phyloP scores from a whole-genome alignment of 106 monocot genomes.

The Phalaenopsis equestris region DNA sequence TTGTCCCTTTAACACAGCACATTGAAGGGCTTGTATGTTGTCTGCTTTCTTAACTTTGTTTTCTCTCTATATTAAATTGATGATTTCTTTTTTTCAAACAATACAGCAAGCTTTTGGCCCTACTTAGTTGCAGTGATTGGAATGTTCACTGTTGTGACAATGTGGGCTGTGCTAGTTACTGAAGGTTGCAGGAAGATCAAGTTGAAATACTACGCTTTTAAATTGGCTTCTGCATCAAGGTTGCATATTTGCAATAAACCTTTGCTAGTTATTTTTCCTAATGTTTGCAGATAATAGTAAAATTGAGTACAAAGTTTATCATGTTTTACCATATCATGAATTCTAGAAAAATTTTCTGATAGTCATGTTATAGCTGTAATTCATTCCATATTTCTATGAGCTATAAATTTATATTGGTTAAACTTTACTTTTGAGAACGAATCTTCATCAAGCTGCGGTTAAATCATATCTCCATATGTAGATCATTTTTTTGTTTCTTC shows the following conservation, averaged over 20 bases:
- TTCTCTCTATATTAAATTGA: not conserved
- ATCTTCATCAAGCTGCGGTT: not conserved
- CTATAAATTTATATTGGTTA: not conserved
- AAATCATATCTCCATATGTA: not conserved
- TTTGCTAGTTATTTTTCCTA: not conserved
- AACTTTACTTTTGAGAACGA: not conserved
- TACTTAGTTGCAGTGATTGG: constrained; percentile 60
- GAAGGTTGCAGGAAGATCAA: constrained; percentile 98
- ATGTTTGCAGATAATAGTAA: not conserved
- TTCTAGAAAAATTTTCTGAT: not conserved
- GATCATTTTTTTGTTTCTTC: not conserved
- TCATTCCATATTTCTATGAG: not conserved
- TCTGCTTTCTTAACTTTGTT: not conserved
- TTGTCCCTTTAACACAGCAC: not conserved
- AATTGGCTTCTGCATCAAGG: constrained; percentile 86
- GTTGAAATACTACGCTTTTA: constrained; percentile 92
- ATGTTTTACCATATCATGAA: not conserved
- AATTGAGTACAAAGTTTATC: not conserved
- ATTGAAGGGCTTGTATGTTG: not conserved
- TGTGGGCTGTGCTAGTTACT: constrained; percentile 97
- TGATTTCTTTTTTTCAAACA: constrained; percentile 39
- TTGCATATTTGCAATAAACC: constrained; percentile 8
- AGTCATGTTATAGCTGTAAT: not conserved
- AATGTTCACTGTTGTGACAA: constrained; percentile 80
- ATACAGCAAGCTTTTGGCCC: constrained; percentile 39